A percentile compares a stretch with the other conserved stretches of the same genome.
Evolutionary conservation across 768 basidiomycete genomes (phyloP).

Genomic region (Favolaschia claudopus): DNA sequence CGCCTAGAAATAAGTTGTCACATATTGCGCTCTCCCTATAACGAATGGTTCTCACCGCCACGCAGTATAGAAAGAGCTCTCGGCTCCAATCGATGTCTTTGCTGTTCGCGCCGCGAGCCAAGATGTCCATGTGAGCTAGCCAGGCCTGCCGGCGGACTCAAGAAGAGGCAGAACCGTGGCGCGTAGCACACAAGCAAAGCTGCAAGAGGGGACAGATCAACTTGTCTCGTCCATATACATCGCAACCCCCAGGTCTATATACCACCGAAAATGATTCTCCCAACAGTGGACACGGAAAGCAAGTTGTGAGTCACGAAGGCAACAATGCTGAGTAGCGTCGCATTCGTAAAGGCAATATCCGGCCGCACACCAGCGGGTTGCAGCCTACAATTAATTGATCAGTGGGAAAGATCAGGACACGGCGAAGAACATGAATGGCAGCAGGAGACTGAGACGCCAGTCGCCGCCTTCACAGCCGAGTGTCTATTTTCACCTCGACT

Average conservation of each 20-base stretch:
- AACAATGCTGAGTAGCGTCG: too few relatives aligned
- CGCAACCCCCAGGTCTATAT: background rate
- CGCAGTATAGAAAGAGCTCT: constrained; percentile 20
- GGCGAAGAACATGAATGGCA: background rate
- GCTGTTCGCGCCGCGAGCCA: constrained; percentile 8
- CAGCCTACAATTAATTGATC: too few relatives aligned
- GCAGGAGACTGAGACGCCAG: background rate
- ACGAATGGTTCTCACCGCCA: constrained; percentile 2
- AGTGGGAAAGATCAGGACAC: constrained; percentile 1
- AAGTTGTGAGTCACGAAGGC: too few relatives aligned
- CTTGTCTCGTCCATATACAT: background rate
- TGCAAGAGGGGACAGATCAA: constrained; percentile 11
- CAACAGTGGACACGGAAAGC: too few relatives aligned
- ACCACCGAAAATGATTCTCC: too few relatives aligned
- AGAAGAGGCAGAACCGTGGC: background rate
- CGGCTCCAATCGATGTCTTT: constrained; percentile 14
- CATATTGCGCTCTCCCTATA: background rate
- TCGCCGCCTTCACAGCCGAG: background rate
- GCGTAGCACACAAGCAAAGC: background rate
- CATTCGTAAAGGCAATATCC: too few relatives aligned
- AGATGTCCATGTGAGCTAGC: too few relatives aligned
- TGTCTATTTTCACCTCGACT: background rate
- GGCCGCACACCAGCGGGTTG: too few relatives aligned
- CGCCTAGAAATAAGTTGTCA: constrained; percentile 18
- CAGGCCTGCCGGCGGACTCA: background rate